Evolutionary conservation across 805 yeast genomes (phyloP).

Genomic region (Candida dendrica): DNA sequence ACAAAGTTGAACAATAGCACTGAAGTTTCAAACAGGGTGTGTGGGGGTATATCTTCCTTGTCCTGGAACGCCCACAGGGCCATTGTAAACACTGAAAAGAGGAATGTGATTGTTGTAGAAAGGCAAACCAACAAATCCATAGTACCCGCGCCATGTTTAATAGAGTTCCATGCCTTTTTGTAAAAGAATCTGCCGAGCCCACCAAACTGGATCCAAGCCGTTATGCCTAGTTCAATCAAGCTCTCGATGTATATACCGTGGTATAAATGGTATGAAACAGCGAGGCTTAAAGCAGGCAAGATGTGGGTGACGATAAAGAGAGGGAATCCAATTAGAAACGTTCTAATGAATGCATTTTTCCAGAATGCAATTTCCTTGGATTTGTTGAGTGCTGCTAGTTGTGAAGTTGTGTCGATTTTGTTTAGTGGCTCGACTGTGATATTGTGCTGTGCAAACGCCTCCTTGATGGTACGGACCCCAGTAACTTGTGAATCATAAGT

Average conservation of each 20-base stretch:
- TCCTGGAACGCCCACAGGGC: constrained; percentile 37
- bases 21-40: constrained; percentile 76
- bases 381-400: constrained; percentile 61
- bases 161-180: constrained; percentile 54
- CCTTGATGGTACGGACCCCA: constrained; percentile 62
- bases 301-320: constrained; percentile 45
- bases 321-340: constrained; percentile 57
- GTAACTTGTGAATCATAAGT: constrained; percentile 39
- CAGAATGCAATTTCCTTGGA: constrained; percentile 68
- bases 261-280: constrained; percentile 23
- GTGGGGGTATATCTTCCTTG: constrained; percentile 43
- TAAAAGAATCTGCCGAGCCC: constrained; percentile 56
- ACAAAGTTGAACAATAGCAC: constrained; percentile 81
- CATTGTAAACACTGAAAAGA: constrained; percentile 65
- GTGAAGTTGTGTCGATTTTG: constrained; percentile 53
- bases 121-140: constrained; percentile 89
- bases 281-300: constrained; percentile 30
- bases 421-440: constrained; percentile 43
- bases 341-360: constrained; percentile 46
- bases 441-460: constrained; percentile 42
- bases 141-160: constrained; percentile 66
- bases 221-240: constrained; percentile 48
- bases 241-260: constrained; percentile 63
- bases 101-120: constrained; percentile 73
- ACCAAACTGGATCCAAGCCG: constrained; percentile 54